Evolutionary conservation across 495 filamentous ascomycete species (phyloP).

Genomic region (Lasiosphaeria ovina): DNA sequence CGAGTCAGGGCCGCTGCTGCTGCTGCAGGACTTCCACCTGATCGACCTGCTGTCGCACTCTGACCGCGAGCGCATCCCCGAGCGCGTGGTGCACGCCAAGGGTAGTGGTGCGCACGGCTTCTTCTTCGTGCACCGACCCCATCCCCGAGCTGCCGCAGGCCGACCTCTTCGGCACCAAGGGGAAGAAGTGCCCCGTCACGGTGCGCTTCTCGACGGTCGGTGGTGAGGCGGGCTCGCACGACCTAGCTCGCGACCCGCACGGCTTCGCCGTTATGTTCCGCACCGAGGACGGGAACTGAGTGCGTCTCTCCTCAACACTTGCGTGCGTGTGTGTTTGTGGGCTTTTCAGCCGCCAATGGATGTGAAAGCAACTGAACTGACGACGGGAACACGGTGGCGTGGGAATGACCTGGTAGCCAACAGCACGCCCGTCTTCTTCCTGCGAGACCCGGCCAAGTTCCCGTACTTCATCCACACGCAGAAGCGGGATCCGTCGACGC

Average conservation of each 20-base stretch:
- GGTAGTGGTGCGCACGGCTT: constrained; percentile 60
- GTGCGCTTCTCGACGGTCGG: constrained; percentile 73
- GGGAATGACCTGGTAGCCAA: constrained; percentile 61
- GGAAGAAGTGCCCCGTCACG: constrained; percentile 65
- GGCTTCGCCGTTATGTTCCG: constrained; percentile 78
- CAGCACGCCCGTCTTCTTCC: constrained; percentile 75
- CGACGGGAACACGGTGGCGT: no score
- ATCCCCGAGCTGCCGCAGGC: constrained; percentile 30
- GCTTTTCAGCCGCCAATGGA: no score
- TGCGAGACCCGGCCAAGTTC: constrained; percentile 73
- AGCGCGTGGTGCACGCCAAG: constrained; percentile 62
- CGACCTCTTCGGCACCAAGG: constrained; percentile 56
- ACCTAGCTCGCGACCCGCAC: constrained; percentile 64
- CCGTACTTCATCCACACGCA: constrained; percentile 75
- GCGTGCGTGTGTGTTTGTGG: no score
- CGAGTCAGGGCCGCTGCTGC: constrained; percentile 14
- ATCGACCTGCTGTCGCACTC: constrained; percentile 65
- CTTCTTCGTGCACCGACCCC: constrained; percentile 59
- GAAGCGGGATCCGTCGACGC: constrained; percentile 69
- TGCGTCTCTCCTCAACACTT: no score
- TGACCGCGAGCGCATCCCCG: constrained; percentile 53
- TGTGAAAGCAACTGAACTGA: no score
- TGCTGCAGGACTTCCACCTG: constrained; percentile 35
- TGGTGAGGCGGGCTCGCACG: constrained; percentile 65
- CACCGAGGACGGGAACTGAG: constrained; percentile 73